Evolutionary conservation across 1,284 basidiomycete species (phyloP), one percentile per base, ranked within the genome.

Genomic region (Papiliotrema nemorosa): DNA sequence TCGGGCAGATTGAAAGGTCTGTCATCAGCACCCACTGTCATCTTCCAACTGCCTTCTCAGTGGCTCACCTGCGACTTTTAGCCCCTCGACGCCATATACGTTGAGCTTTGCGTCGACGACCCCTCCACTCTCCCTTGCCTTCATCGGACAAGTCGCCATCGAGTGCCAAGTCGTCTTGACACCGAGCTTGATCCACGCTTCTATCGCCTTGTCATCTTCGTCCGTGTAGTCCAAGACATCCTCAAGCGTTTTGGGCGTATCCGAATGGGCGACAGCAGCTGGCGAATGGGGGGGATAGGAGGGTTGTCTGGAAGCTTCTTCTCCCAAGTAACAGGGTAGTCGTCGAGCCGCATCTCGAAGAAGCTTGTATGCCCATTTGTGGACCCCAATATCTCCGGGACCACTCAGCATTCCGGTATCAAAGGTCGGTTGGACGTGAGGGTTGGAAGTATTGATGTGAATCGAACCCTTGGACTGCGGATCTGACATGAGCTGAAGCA

Each of bases 101-200:
- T 82, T 82, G 40, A 87, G 65, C 2, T 72, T 75, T 3, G 78
- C 54, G 56, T 86, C 82, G 6, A 86, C 82, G 0, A 85, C 84
- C 13, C 84, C 85, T 3, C 78, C 78, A 44, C 76, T 52, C 14
- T 78, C 77, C 22, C 79, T 77, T 1, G 80, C 75, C 62, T 82
- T 84, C 84, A 86, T 86, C 0, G 81, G 79, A 54, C 84, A 85
- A 0, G 84, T 86, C 16, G 82, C 49, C 37, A 65, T 62, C 13
- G 60, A 63, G 34, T 68, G 64, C 50, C 58, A 70, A 21, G 66
- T 64, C 13, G 64, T 69, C 3, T 49, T 56, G 13, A 60, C 58
- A 16, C 25, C 58, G 13, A 58, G 60, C 12, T 75, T 63, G 31
- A 74, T 63, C 57, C 75, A 82, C 14, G 72, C 61, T 42, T 84